Base-by-base conservation (phyloP, 352 stramenopile genomes). In the Phytopythium montanum region DNA sequence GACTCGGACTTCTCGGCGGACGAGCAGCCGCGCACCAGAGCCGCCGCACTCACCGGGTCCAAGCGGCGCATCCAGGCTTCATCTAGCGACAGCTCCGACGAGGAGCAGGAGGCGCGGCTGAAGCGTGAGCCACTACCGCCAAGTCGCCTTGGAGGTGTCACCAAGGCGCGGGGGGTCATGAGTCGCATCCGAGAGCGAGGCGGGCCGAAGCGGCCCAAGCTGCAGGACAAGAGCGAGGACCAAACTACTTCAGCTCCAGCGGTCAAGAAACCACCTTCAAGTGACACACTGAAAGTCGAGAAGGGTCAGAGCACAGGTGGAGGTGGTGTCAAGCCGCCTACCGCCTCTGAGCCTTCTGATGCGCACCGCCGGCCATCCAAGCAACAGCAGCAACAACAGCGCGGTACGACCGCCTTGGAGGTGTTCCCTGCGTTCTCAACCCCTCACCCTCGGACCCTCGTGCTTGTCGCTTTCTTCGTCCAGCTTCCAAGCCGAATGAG, bases 331-430 rank as follows among this genome's bases (percentile, higher is more conserved):
- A 56, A 56, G 33, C 51, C 14, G 5, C n/a, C 51, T 2, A 6
- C 21, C 36, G 68, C 72, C 36, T 72, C 75, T 0, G 70, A 82
- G 28, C 36, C 52, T 21, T 39, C n/a, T 0, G 84, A 91, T 29
- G n/a, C 60, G 1, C 85, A 94, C 59, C 79, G 79, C 12, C 80
- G 85, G n/a, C 85, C 85, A 0, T 66, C 74, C 21, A 90, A 94
- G 69, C 31, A 36, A 36, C 31, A 36, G 31, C 31, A 36, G 31
- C 81, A 87, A 52, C 68, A 88, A 62, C 85, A 88, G 45, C 69
- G 68, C 31, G 61, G 66, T 57, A 66, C 55, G 41, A 56, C 25
- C 23, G 25, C 4, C 10, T 34, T 52, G 3, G 41, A 23, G 9
- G 7, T 9, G n/a, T 48, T 9, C 1, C 10, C 3, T 48, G 21